A percentile compares a stretch with the other conserved stretches of the same genome.
phyloP scores from a whole-genome alignment of 768 basidiomycete genomes.

The Leccinum truebloodii region DNA sequence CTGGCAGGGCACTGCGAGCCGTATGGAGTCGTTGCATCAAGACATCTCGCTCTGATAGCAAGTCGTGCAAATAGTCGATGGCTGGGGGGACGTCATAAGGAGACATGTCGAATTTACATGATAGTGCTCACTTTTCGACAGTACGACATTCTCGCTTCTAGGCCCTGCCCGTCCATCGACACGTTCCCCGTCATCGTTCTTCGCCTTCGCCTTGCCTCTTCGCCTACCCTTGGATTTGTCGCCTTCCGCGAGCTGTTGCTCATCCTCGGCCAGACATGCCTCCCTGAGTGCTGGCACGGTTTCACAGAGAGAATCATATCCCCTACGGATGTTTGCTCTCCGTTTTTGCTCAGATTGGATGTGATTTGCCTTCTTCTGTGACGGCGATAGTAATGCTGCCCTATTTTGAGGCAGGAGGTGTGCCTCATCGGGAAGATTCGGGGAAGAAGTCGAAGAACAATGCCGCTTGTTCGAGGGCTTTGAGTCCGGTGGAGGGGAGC shows the following conservation, averaged over 20 bases:
- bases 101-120: conserved; percentile 1
- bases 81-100: conserved; percentile 45
- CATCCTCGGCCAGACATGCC: conserved; percentile 78
- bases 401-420: conserved; percentile 14
- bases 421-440: conserved; percentile 12
- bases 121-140: conserved; percentile 72
- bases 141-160: conserved; percentile 85
- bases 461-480: conserved; percentile 36
- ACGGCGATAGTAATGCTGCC: conserved; percentile 60
- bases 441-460: conserved; percentile 23
- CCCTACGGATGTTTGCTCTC: conserved; percentile 84
- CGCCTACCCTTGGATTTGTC: conserved; percentile 36
- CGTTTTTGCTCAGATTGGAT: conserved; percentile 95
- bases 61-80: conserved; percentile 77
- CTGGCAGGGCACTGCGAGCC: conserved; percentile 58
- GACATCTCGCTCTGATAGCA: conserved; percentile 58
- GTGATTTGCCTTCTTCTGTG: conserved; percentile 92
- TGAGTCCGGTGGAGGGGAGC: conserved; percentile 28
- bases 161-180: conserved; percentile 86
- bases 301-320: conserved; percentile 86
- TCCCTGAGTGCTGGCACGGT: conserved; percentile 80
- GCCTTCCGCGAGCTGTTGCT: conserved; percentile 38
- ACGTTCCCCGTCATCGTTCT: conserved; percentile 60
- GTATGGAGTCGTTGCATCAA: conserved; percentile 60
- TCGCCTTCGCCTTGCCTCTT: conserved; percentile 38